phyloP scores from a whole-genome alignment of 495 filamentous ascomycete genomes.

The Cladorrhinum samala region DNA sequence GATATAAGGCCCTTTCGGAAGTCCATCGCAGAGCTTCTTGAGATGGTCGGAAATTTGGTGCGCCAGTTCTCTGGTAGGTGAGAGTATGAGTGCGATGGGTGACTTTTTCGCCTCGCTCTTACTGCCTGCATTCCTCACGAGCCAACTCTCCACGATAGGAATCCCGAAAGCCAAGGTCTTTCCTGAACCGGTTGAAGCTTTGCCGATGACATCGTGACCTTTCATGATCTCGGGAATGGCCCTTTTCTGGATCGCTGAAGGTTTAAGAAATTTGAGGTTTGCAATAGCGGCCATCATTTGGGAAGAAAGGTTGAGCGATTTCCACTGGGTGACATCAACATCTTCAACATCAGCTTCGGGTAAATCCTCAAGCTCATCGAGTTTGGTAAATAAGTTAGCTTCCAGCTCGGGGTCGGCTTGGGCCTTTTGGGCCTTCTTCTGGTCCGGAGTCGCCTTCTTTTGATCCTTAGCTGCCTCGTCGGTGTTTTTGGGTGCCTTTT shows the following conservation, averaged over 20 bases:
- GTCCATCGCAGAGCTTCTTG: conserved; percentile 57
- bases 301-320: conserved; percentile 60
- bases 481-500: conserved; percentile 5
- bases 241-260: conserved; percentile 69
- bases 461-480: conserved; percentile 19
- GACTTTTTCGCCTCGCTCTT: conserved; percentile 34
- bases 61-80: conserved; percentile 87
- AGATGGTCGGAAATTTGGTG: conserved; percentile 85
- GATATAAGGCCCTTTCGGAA: conserved; percentile 60
- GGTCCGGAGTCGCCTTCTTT: conserved; percentile 27
- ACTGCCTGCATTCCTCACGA: conserved; percentile 34
- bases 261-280: conserved; percentile 68
- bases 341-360: conserved; percentile 36
- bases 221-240: conserved; percentile 72
- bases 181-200: conserved; percentile 76
- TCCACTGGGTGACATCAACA: conserved; percentile 71
- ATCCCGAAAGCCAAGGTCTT: conserved; percentile 82
- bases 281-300: conserved; percentile 66
- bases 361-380: conserved; percentile 31
- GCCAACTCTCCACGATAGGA: conserved; percentile 64
- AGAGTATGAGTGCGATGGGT: conserved; percentile 82
- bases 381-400: conserved; percentile 34
- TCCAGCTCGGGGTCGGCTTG: conserved; percentile 34
- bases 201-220: conserved; percentile 72
- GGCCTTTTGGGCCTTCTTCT: conserved; percentile 29